These are phyloP conservation scores for Tuber microsphaerosporum DNA, from an alignment of 495 filamentous ascomycete genomes.

Conservation along the genomic window DNA sequence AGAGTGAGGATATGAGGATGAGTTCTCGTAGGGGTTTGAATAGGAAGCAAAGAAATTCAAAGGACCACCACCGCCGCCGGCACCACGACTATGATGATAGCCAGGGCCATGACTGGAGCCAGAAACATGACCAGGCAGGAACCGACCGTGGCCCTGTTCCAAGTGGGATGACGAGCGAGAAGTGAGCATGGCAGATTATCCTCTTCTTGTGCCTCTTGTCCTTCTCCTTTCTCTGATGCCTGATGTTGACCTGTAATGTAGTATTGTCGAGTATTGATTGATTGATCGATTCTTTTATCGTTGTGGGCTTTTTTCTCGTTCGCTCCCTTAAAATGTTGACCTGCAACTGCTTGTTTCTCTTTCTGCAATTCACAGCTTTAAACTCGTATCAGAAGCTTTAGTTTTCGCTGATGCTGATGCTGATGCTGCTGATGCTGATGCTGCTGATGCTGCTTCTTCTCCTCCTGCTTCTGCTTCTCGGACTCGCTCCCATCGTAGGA, in stretches of 20 bases:
- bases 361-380: not conserved
- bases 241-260: not conserved
- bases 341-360: not conserved
- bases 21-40: not conserved
- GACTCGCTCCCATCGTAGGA: not conserved
- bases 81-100: not conserved
- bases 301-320: not conserved
- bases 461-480: not conserved
- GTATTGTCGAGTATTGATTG: not conserved
- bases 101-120: not conserved
- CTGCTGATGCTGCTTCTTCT: not conserved
- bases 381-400: not conserved
- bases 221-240: not conserved
- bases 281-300: not conserved
- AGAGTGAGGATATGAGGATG: not conserved
- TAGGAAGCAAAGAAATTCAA: not conserved
- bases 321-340: not conserved
- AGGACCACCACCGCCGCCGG: not conserved
- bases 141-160: not conserved
- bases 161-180: not conserved
- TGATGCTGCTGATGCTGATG: not conserved
- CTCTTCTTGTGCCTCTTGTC: not conserved
- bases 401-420: not conserved
- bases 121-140: not conserved
- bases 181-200: not conserved